Conservation (phyloP, 2,329 filamentous ascomycete genomes). For the Hypoxylon sp. region DNA sequence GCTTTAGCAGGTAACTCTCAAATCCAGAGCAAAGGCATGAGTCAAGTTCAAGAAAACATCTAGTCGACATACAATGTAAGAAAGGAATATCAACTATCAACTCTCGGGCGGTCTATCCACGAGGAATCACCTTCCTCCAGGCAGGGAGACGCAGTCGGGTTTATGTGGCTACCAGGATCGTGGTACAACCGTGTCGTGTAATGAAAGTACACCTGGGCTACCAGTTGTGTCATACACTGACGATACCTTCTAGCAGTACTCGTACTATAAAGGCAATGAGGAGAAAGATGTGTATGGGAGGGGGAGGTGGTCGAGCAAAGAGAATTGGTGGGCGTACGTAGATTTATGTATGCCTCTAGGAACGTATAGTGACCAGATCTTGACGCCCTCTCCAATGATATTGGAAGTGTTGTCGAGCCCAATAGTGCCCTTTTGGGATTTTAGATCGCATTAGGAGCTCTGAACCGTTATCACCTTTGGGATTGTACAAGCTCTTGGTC, state of each 20-base stretch:
- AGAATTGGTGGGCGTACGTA: neutral
- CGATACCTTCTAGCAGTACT: neutral
- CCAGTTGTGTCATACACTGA: neutral
- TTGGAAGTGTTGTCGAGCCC: neutral
- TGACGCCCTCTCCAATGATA: neutral
- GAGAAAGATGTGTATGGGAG: neutral
- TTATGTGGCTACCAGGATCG: neutral
- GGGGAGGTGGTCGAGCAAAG: neutral
- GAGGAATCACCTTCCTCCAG: neutral
- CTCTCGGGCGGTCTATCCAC: neutral
- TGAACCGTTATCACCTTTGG: neutral
- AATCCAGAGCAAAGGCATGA: slow-evolving; percentile 4
- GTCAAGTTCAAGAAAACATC: neutral
- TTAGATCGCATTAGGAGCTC: neutral
- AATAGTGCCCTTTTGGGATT: neutral
- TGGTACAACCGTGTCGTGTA: neutral
- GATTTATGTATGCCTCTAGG: neutral
- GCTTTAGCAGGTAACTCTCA: slow-evolving; percentile 4
- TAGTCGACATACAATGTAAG: neutral
- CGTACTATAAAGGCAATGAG: neutral
- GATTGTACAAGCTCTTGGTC: neutral
- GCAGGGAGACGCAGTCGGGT: neutral
- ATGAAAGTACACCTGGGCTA: neutral
- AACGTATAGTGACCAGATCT: neutral
- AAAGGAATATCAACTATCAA: neutral